phyloP scores from a whole-genome alignment of 192 early-diverging fungal species.

The Rhizoclosmatium globosum region DNA sequence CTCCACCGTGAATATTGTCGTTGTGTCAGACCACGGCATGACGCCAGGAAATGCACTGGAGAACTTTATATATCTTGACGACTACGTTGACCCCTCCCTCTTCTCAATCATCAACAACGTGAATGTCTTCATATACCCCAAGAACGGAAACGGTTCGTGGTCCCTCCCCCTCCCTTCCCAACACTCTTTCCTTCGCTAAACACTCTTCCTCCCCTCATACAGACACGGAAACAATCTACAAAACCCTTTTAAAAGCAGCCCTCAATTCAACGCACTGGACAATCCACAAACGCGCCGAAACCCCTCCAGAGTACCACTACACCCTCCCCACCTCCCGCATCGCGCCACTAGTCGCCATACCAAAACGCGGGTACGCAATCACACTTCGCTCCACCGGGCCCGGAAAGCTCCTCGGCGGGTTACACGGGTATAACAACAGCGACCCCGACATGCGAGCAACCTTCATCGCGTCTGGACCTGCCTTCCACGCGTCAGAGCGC shows the following conservation, averaged over 20 bases:
- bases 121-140: slow-evolving; percentile 69
- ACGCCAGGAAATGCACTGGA: slow-evolving; percentile 47
- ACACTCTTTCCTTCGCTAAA: too few relatives aligned
- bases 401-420: slow-evolving; percentile 35
- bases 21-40: slow-evolving; percentile 93
- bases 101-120: slow-evolving; percentile 65
- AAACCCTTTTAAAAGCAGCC: slow-evolving; percentile 58
- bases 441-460: slow-evolving; percentile 84
- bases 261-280: slow-evolving; percentile 36
- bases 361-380: slow-evolving; percentile 53
- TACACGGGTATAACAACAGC: slow-evolving; percentile 87
- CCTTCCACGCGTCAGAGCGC: slow-evolving; percentile 76
- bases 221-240: slow-evolving; percentile 23
- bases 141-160: slow-evolving; percentile 51
- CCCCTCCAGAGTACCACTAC: slow-evolving; percentile 81
- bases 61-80: slow-evolving; percentile 78
- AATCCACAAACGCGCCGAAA: slow-evolving; percentile 74
- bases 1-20: slow-evolving; percentile 67
- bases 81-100: slow-evolving; percentile 65
- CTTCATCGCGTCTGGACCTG: slow-evolving; percentile 84
- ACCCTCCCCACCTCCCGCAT: slow-evolving; percentile 62
- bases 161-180: slow-evolving; percentile 67
- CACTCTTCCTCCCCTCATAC: background rate
- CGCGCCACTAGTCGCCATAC: slow-evolving; percentile 75
- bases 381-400: background rate